These are phyloP conservation scores for Lonicera japonica DNA, from an alignment of 129 eudicot genomes.

Conservation along the genomic window DNA sequence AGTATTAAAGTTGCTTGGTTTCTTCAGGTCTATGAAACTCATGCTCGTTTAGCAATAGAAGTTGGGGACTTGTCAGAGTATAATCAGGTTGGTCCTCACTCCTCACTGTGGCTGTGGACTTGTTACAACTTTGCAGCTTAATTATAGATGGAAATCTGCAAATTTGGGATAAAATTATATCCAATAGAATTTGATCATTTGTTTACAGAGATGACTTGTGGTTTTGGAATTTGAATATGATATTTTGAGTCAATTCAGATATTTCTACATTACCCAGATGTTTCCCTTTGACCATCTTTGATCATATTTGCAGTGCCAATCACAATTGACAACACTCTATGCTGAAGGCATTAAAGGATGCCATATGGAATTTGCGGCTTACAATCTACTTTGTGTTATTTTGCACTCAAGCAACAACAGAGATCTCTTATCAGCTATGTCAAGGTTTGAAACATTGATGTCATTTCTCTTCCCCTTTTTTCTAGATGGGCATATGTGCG, in stretches of 20 bases:
- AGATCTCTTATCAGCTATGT: conserved; percentile 86
- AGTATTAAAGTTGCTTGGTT: not conserved
- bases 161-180: not conserved
- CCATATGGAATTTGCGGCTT: conserved; percentile 83
- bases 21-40: conserved; percentile 90
- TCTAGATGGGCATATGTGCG: not conserved
- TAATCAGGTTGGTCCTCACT: conserved; percentile 68
- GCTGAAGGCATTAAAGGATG: conserved; percentile 89
- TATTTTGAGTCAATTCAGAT: not conserved
- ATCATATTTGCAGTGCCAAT: conserved; percentile 68
- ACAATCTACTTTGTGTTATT: conserved; percentile 73
- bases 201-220: not conserved
- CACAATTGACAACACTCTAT: conserved; percentile 86
- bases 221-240: conserved; percentile 1
- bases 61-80: conserved; percentile 84
- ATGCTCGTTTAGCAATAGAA: conserved; percentile 94
- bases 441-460: conserved; percentile 50
- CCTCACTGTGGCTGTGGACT: not conserved
- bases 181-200: not conserved
- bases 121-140: not conserved
- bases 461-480: too few species aligned
- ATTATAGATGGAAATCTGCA: not conserved
- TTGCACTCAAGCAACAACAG: conserved; percentile 89
- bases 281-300: not conserved
- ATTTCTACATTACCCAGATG: conserved; percentile 5